phyloP scores from a whole-genome alignment of 2,329 filamentous ascomycete genomes.

The Pseudogymnoascus sp. region DNA sequence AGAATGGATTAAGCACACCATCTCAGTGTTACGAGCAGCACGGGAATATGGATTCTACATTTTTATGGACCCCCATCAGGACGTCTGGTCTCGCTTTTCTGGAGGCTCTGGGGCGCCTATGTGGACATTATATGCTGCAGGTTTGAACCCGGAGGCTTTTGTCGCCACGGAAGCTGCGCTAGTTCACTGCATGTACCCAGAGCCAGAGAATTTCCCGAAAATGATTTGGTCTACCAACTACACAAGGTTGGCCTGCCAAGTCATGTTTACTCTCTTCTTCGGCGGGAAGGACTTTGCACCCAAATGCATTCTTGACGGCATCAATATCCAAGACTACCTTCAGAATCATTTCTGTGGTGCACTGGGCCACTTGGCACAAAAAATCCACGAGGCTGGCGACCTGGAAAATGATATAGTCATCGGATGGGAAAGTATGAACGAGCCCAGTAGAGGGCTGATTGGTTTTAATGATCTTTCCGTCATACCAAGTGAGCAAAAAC shows the following conservation, averaged over 20 bases:
- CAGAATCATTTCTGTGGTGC: conserved; percentile 79
- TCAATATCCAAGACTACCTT: conserved; percentile 94
- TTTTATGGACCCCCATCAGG: conserved; percentile 98
- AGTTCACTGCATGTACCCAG: conserved; percentile 87
- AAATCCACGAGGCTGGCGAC: conserved; percentile 84
- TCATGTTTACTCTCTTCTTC: conserved; percentile 93
- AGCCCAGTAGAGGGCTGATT: conserved; percentile 82
- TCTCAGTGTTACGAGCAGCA: conserved; percentile 72
- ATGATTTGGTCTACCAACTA: conserved; percentile 99
- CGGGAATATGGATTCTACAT: conserved; percentile 91
- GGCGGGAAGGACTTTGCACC: conserved; percentile 86
- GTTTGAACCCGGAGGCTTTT: conserved; percentile 80
- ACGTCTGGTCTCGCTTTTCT: conserved; percentile 94
- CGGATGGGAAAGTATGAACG: conserved; percentile 95
- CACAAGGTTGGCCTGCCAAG: conserved; percentile 73
- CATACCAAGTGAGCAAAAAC: conserved; percentile 77
- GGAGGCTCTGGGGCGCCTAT: conserved; percentile 93
- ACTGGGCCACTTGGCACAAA: conserved; percentile 69
- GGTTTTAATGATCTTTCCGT: conserved; percentile 73
- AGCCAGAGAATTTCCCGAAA: conserved; percentile 82
- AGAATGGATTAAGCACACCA: conserved; percentile 84
- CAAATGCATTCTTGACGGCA: conserved; percentile 87
- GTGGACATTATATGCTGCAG: conserved; percentile 95
- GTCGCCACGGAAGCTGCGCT: conserved; percentile 81
- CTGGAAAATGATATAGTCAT: conserved; percentile 80